Evolutionary conservation across 371 early-diverging fungal species (phyloP).

Genomic region (Chytridium lagenaria): DNA sequence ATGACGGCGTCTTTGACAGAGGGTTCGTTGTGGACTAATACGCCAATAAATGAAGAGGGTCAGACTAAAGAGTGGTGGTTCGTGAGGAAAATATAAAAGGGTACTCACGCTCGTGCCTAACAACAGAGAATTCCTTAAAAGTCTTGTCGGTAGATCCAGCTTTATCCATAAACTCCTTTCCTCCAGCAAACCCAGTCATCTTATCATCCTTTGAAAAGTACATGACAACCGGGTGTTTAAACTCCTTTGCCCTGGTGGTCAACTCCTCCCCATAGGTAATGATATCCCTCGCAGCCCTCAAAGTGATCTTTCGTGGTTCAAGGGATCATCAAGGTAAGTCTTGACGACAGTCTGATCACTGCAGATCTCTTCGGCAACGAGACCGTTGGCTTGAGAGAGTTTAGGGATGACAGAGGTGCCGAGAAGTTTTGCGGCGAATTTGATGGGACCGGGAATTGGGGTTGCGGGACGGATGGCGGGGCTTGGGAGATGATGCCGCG

Average conservation of each 20-base stretch:
- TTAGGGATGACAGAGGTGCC: slow-evolving; percentile 24
- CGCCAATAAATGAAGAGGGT: not conserved
- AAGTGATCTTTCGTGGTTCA: slow-evolving; percentile 31
- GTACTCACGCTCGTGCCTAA: slow-evolving; percentile 33
- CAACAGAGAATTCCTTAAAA: slow-evolving; percentile 24
- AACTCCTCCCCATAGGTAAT: slow-evolving; percentile 16
- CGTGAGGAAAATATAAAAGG: not conserved
- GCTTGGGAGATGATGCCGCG: slow-evolving; percentile 40
- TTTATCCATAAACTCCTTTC: slow-evolving; percentile 18
- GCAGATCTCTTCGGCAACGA: slow-evolving; percentile 27
- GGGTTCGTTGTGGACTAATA: slow-evolving; percentile 38
- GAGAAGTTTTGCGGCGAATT: slow-evolving; percentile 17
- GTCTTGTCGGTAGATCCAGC: slow-evolving; percentile 30
- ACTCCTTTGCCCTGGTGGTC: slow-evolving; percentile 20
- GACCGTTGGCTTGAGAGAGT: slow-evolving; percentile 29
- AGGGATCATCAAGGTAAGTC: slow-evolving; percentile 30
- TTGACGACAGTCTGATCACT: slow-evolving; percentile 20
- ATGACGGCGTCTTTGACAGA: slow-evolving; percentile 27
- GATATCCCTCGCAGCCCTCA: slow-evolving; percentile 34
- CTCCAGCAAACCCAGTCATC: slow-evolving; percentile 23
- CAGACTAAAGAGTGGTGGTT: not conserved
- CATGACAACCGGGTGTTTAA: slow-evolving; percentile 33
- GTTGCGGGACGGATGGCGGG: slow-evolving; percentile 25
- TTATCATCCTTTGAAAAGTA: slow-evolving; percentile 29
- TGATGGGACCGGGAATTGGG: slow-evolving; percentile 17